Base-by-base conservation (phyloP, 495 filamentous ascomycete genomes). In the Penicillium verhagenii region DNA sequence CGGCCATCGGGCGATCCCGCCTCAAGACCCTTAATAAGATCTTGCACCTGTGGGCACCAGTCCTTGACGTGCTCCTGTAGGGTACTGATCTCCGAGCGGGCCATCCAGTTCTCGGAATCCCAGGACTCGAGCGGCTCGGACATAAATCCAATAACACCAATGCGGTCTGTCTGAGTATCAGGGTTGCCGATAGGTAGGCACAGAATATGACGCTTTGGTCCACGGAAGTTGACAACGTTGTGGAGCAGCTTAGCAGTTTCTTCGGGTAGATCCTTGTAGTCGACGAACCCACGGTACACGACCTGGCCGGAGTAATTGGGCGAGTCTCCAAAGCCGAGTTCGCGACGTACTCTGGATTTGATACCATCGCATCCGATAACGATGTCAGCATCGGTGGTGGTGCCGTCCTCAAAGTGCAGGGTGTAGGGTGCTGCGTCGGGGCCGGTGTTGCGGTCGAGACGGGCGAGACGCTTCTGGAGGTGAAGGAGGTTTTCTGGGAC, bases 361-460 rank as follows among this genome's bases (percentile, higher is more conserved):
- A 86, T 80, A 1, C 83, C 83, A 53, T 86, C 83, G 56, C 81
- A 84, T 7, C 83, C 83, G 26, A 86, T 71, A 2, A 84, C 77
- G 14, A 74, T 74, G 57, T 78, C 73, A n/a, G 75, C 70, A 6
- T 70, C 62, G 4, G 69, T 74, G 6, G 48, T 45, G 18, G 57
- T 70, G 19, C 72, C 74, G 59, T 82, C 81, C 13, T 77, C 70
- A 58, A 84, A 81, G 38, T 61, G 68, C 1, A 68, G 51, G 0
- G 58, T 66, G 20, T 66, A 68, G 7, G 63, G 58, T 2, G 63
- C 60, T 4, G 50, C 20, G 10, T 16, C 43, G 20, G 49, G 21
- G 9, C 20, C 21, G 6, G 51, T 44, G 13, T 60, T 64, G 18
- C 56, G 53, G 19, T 61, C 54, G 29, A 68, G 52, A 0, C 55